phyloP scores from a whole-genome alignment of 2,329 filamentous ascomycete species.

The Fusarium pininemorale region DNA sequence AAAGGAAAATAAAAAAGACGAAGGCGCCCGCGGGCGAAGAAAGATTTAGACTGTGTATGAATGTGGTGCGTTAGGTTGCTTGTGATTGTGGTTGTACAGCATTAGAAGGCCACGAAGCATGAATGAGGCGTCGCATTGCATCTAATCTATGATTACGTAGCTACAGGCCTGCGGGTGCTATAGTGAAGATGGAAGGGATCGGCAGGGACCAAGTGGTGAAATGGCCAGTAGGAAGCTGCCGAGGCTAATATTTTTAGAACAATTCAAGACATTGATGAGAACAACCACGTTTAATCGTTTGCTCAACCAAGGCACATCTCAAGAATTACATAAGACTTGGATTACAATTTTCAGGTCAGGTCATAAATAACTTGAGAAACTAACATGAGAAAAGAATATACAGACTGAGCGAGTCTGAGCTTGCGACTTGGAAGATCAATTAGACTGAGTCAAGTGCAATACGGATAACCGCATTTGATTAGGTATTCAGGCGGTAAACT shows the following conservation, averaged over 20 bases:
- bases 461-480: background rate
- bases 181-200: constrained; percentile 15
- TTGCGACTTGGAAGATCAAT: background rate
- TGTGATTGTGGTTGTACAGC: background rate
- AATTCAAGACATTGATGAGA: background rate
- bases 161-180: background rate
- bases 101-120: constrained; percentile 35
- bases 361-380: background rate
- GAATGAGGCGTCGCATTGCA: constrained; percentile 11
- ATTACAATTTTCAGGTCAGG: background rate
- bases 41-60: background rate
- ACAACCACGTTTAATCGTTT: background rate
- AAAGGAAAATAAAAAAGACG: background rate
- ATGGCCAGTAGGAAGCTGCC: constrained; percentile 10
- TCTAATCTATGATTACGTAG: constrained; percentile 31
- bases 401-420: background rate
- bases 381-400: background rate
- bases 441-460: background rate
- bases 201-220: constrained; percentile 23
- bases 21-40: constrained; percentile 9
- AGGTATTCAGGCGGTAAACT: background rate
- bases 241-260: background rate
- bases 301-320: background rate
- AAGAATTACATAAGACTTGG: background rate
- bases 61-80: background rate